A percentile compares a stretch with the other conserved stretches of the same genome.
phyloP scores from a whole-genome alignment of 2,329 filamentous ascomycete species.

The Apiospora pterosperma region DNA sequence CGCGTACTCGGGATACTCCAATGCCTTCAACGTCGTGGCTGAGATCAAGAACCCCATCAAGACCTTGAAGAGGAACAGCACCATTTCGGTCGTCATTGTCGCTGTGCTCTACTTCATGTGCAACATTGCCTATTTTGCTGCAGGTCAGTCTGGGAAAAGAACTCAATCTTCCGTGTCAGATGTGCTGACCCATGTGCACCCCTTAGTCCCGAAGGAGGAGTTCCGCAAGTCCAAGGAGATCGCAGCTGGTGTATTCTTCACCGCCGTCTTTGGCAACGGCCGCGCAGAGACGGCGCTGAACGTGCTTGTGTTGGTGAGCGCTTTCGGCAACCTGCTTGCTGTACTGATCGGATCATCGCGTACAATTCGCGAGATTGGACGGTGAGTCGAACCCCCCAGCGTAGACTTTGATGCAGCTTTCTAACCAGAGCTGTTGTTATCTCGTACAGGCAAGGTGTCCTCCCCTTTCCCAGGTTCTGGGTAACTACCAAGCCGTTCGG shows the following conservation, averaged over 20 bases:
- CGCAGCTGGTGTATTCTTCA: constrained; percentile 56
- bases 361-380: constrained; percentile 56
- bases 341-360: constrained; percentile 54
- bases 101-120: constrained; percentile 53
- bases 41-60: constrained; percentile 55
- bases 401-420: not conserved
- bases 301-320: constrained; percentile 52
- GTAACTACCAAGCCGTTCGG: constrained; percentile 60
- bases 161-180: not conserved
- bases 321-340: constrained; percentile 56
- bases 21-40: constrained; percentile 59
- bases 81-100: constrained; percentile 47
- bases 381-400: constrained; percentile 25
- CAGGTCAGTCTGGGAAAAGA: constrained; percentile 27
- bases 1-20: constrained; percentile 54
- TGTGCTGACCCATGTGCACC: not conserved
- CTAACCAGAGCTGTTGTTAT: not conserved
- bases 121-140: constrained; percentile 59
- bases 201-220: constrained; percentile 45
- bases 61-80: constrained; percentile 47
- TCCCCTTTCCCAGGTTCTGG: constrained; percentile 58
- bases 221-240: constrained; percentile 48
- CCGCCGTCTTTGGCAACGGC: constrained; percentile 49
- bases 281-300: constrained; percentile 50
- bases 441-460: constrained; percentile 53